Evolutionary conservation across 2,329 filamentous ascomycete genomes (phyloP).

Genomic region (Eurotiales sp.): DNA sequence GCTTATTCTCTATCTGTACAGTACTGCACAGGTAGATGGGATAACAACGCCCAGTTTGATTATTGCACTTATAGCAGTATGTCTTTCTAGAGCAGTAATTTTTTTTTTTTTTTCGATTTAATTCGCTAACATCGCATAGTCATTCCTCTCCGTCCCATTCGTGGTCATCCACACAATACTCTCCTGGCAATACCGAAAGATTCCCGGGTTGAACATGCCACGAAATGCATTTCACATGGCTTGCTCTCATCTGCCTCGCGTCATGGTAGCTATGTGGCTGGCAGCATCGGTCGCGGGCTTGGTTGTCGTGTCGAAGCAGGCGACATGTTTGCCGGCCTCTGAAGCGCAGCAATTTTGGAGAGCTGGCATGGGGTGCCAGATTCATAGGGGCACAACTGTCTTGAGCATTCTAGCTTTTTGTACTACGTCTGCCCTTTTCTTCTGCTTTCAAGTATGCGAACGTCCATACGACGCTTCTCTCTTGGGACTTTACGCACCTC

Average conservation of each 20-base stretch:
- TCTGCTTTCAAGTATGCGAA: conserved; percentile 34
- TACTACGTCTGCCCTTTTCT: conserved; percentile 35
- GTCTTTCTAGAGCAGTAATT: conserved; percentile 13
- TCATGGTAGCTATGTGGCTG: conserved; percentile 36
- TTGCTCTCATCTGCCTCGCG: conserved; percentile 33
- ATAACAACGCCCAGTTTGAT: conserved; percentile 36
- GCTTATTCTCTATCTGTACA: conserved; percentile 33
- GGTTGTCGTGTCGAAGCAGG: conserved; percentile 34
- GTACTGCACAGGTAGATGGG: conserved; percentile 31
- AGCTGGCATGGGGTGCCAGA: conserved; percentile 33
- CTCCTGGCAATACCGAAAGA: conserved; percentile 35
- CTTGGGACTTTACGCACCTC: conserved; percentile 31
- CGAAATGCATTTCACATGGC: conserved; percentile 30
- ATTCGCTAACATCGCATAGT: conserved; percentile 20
- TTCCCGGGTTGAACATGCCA: conserved; percentile 26
- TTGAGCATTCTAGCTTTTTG: conserved; percentile 32
- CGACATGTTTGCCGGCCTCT: conserved; percentile 28
- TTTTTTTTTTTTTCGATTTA: background rate
- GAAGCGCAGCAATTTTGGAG: conserved; percentile 29
- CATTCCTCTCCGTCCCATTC: conserved; percentile 34
- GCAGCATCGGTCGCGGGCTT: conserved; percentile 35
- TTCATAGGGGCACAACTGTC: conserved; percentile 33
- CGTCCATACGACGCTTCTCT: conserved; percentile 37
- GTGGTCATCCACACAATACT: conserved; percentile 36
- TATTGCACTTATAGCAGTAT: conserved; percentile 33